These are phyloP conservation scores for Kodamaea leandrae DNA, from an alignment of 805 yeast species.

Conservation along the genomic window DNA sequence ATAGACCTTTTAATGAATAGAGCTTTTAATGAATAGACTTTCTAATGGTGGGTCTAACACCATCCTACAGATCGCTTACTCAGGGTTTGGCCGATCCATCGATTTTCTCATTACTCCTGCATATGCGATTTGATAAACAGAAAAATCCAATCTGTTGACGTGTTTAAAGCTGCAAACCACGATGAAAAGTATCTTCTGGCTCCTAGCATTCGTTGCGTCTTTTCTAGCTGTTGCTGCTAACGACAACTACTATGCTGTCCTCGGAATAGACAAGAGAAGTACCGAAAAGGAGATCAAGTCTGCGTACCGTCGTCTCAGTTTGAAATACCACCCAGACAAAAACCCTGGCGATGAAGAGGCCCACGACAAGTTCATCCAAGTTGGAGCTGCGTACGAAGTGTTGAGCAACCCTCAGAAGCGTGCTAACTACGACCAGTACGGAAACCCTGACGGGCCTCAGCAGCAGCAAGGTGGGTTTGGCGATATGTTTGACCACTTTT, in stretches of 20 bases:
- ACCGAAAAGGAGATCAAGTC: slow-evolving; percentile 77
- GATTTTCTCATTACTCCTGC: neutral
- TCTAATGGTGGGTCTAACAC: no score
- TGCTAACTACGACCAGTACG: slow-evolving; percentile 67
- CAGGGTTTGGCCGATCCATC: no score
- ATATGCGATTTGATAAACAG: no score
- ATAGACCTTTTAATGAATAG: no score
- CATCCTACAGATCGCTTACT: no score
- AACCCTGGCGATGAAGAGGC: slow-evolving; percentile 76
- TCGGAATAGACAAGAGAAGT: slow-evolving; percentile 70
- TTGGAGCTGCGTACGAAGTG: slow-evolving; percentile 92
- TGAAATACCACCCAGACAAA: slow-evolving; percentile 93
- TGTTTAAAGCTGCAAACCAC: no score
- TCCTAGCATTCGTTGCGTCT: slow-evolving; percentile 7
- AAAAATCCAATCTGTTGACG: slow-evolving; percentile 9
- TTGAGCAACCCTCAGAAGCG: slow-evolving; percentile 70
- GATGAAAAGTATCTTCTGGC: slow-evolving; percentile 8
- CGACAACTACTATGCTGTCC: slow-evolving; percentile 49
- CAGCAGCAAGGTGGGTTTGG: slow-evolving; percentile 43
- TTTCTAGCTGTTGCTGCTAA: neutral
- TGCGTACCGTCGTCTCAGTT: slow-evolving; percentile 78
- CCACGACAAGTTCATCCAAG: slow-evolving; percentile 79
- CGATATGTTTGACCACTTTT: slow-evolving; percentile 63
- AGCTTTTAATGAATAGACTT: no score
- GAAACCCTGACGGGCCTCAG: slow-evolving; percentile 57